Evolutionary conservation across 1,284 basidiomycete species (phyloP), one percentile per base, ranked within the genome.

Genomic region (Boletus hoseneyae): DNA sequence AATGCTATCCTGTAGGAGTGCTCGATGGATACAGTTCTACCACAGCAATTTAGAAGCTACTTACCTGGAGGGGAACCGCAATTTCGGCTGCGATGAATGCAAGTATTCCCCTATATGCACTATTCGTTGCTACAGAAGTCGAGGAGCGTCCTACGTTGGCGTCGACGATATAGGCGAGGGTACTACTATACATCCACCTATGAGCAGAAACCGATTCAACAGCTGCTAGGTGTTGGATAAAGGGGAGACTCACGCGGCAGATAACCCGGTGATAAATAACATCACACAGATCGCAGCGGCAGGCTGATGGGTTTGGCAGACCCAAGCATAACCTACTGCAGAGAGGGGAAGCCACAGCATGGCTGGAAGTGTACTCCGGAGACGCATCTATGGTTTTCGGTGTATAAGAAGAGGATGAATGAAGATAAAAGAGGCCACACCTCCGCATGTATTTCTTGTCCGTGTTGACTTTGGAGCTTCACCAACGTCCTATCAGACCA

Each of bases 301-400:
- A 55, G 87, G 75, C 6, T 82, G 74, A 42, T 82, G 82, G 42
- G 81, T 65, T 51, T 90, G 69, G 46, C 79, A 82, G 3, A 85
- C 73, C 92, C 92, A 95, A 1, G 80, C 93, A 62, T 90, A 92
- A 0, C 78, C 82, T 25, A 90, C 61, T 42, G 83, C 75, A 2
- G 76, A 76, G 0, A 77, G 73, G 3, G 87, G 85, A 9, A 87
- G 70, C 45, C 79, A 65, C 6, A 73, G 51, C 62, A 85, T 73
- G 16, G 76, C 78, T 8, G 74, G 61, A 25, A 80, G 69, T 0
- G 83, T 86, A 59, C 85, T 85, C 58, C 74, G 72, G 11, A 93
- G 71, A 10, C 90, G 80, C 80, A 90, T 87, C 85, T 90, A 51
- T 19, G 7, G 3, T n/a, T 29, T 30, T 25, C 3, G 10, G 21